Evolutionary conservation across 2,329 filamentous ascomycete genomes (phyloP).

Genomic region (Rhynchosporium graminicola): DNA sequence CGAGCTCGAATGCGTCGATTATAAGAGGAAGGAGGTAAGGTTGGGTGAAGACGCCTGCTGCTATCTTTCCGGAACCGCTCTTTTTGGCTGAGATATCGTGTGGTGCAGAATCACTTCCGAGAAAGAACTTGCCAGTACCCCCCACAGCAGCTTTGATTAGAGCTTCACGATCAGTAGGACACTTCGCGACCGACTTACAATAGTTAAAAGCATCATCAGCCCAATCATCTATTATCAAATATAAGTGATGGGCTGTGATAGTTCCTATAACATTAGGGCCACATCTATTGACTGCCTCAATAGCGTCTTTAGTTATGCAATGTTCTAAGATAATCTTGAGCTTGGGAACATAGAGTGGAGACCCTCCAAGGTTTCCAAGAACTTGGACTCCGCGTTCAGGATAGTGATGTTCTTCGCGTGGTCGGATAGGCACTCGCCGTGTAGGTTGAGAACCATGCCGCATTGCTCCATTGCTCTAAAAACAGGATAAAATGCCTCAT

Average conservation of each 20-base stretch:
- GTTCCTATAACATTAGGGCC: conserved; percentile 70
- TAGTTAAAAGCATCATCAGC: conserved; percentile 67
- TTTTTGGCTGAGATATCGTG: conserved; percentile 63
- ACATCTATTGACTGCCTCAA: conserved; percentile 75
- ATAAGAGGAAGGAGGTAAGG: conserved; percentile 68
- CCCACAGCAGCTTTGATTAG: conserved; percentile 57
- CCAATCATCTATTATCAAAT: conserved; percentile 74
- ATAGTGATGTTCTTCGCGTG: conserved; percentile 50
- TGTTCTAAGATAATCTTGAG: conserved; percentile 77
- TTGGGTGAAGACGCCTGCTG: conserved; percentile 80
- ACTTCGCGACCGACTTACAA: conserved; percentile 54
- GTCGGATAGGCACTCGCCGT: conserved; percentile 72
- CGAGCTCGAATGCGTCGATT: conserved; percentile 63
- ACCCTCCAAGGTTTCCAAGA: conserved; percentile 75
- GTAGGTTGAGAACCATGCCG: conserved; percentile 85
- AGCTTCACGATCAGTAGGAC: conserved; percentile 53
- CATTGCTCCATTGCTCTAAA: conserved; percentile 89
- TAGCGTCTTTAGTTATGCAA: conserved; percentile 80
- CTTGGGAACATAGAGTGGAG: conserved; percentile 75
- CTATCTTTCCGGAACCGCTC: conserved; percentile 51
- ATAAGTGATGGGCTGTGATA: conserved; percentile 37
- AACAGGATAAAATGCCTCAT: conserved; percentile 72
- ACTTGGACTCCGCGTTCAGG: conserved; percentile 71
- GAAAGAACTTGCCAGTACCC: conserved; percentile 67
- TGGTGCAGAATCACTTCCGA: conserved; percentile 60